phyloP scores from a whole-genome alignment of 1,284 basidiomycete species.

The Puccinia horiana region DNA sequence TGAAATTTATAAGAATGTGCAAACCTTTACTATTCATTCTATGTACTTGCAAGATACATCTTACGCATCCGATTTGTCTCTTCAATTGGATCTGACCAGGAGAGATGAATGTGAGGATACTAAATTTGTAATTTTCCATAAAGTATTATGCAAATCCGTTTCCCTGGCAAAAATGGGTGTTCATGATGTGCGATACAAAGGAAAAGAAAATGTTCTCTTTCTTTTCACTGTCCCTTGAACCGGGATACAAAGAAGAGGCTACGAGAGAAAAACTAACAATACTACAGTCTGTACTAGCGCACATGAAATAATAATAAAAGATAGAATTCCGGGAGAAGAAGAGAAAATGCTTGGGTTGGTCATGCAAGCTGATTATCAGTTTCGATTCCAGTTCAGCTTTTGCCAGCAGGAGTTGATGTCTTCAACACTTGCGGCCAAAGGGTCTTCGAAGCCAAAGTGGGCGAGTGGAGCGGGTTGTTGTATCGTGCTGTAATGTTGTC shows the following conservation, averaged over 20 bases:
- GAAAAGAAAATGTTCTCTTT: neutral
- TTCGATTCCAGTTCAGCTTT: conserved; percentile 22
- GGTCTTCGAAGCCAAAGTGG: conserved; percentile 17
- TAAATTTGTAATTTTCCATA: conserved; percentile 9
- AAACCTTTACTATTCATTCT: too few species aligned
- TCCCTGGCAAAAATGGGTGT: neutral
- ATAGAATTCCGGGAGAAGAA: neutral
- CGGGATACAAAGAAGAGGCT: neutral
- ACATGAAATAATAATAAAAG: neutral
- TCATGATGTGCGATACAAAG: neutral
- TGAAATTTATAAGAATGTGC: too few species aligned
- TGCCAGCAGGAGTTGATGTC: conserved; percentile 33
- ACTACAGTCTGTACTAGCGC: neutral
- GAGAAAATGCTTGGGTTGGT: neutral
- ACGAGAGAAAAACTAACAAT: neutral
- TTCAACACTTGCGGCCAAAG: conserved; percentile 6
- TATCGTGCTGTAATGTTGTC: neutral
- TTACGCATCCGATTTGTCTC: too few species aligned
- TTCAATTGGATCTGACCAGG: too few species aligned
- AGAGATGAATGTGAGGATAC: too few species aligned
- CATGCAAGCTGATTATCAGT: neutral
- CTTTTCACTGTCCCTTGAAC: neutral
- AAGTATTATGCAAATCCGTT: neutral
- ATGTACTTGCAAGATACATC: too few species aligned
- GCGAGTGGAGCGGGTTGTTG: conserved; percentile 9